Evolutionary conservation across 352 stramenopile genomes (phyloP), one percentile per base, ranked within the genome.

Genomic region (Pythium guiyangense): DNA sequence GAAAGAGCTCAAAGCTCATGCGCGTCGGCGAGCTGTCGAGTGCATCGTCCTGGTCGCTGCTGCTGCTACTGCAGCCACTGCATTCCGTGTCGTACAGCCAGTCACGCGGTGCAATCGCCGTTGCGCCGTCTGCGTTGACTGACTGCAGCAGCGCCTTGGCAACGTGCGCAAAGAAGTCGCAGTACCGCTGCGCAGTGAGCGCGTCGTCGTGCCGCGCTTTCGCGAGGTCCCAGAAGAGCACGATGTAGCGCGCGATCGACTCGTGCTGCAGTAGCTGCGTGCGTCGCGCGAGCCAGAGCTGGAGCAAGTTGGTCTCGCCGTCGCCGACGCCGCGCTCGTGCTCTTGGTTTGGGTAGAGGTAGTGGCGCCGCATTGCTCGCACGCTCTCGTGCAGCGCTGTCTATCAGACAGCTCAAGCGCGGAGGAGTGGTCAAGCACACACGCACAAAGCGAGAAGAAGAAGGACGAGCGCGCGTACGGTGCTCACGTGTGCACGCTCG

Each of bases 11-110:
- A 14, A 69, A 37, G 48, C 59, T 53, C 60, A 91, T 69, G 5
- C 17, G n/a, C 42, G 42, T 25, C 9, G 42, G 42, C 9, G 42
- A 11, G 15, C 15, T 20, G n/a, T 45, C 18, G 8, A 6, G 6
- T 20, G 39, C n/a, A n/a, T n/a, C 39, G 20, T 47, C 42, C 42
- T 18, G 9, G 18, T 47, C 42, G 39, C 15, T 43, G 15, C 10
- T 22, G 6, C 53, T 57, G n/a, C n/a, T n/a, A n/a, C n/a, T n/a
- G n/a, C n/a, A n/a, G 14, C 40, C 46, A 43, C 51, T 17, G 14
- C 64, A 64, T 60, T 74, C 64, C 5, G 68, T 69, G 61, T 91
- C 81, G 64, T 91, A 91, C n/a, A 79, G 59, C 81, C 81, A 89
- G 65, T 91, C 81, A 12, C 76, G 66, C 44, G 71, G 53, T 0